A percentile compares a stretch with the other conserved stretches of the same genome.
phyloP scores from a whole-genome alignment of 345 rosid genomes.

The Syzygium jambos region DNA sequence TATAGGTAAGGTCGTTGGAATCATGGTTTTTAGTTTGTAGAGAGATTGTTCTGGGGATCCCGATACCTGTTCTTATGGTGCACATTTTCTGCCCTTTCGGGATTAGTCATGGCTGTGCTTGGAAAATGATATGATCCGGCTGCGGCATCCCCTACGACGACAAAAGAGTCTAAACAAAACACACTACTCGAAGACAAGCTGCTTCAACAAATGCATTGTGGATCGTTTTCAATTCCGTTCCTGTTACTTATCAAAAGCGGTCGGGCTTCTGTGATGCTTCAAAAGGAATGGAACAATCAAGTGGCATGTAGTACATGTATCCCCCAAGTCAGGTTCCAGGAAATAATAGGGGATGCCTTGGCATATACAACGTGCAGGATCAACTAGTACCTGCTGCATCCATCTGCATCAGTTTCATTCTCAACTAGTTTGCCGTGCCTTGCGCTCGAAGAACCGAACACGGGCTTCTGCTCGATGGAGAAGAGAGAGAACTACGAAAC shows the following conservation, averaged over 20 bases:
- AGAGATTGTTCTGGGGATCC: not conserved
- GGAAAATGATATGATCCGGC: not conserved
- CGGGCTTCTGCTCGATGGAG: not conserved
- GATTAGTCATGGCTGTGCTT: not conserved
- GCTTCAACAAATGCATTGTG: not conserved
- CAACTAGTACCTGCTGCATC: not conserved
- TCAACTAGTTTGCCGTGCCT: not conserved
- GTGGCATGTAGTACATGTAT: not conserved
- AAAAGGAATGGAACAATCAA: not conserved
- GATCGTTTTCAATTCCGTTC: not conserved
- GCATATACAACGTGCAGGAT: not conserved
- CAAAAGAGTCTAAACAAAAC: not conserved
- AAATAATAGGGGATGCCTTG: not conserved
- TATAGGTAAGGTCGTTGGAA: not conserved
- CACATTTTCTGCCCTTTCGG: not conserved
- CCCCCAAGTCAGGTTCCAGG: not conserved
- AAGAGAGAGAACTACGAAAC: not conserved
- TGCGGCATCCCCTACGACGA: not conserved
- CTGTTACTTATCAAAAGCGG: not conserved
- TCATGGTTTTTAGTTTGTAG: not conserved
- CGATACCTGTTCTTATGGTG: not conserved
- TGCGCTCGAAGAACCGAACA: not conserved
- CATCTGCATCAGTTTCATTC: not conserved
- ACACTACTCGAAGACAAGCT: not conserved
- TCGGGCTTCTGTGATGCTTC: not conserved